A percentile compares a stretch with the other conserved stretches of the same genome.
Evolutionary conservation across 768 basidiomycete species (phyloP).

Genomic region (Termitomyces bulborhizus): DNA sequence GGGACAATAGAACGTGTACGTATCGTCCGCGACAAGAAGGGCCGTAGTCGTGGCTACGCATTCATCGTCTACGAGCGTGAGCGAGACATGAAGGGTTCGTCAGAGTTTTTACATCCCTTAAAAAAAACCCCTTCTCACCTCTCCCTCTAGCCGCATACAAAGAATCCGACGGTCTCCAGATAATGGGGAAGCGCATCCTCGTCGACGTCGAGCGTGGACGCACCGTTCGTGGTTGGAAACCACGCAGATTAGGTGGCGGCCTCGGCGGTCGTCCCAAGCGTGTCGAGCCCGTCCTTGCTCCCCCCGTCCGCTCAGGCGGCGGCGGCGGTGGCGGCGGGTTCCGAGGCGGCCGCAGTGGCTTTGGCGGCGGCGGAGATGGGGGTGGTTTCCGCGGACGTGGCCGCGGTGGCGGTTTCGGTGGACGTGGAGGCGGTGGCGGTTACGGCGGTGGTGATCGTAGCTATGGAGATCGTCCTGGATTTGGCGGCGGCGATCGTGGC

Average conservation of each 20-base stretch:
- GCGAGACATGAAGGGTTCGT: conserved; percentile 95
- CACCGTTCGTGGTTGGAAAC: conserved; percentile 98
- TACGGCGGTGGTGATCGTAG: conserved; percentile 41
- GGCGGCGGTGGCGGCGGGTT: conserved; percentile 21
- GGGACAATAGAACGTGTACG: conserved; percentile 93
- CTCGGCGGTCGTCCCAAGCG: conserved; percentile 97
- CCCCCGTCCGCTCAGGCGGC: conserved; percentile 28
- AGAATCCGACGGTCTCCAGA: conserved; percentile 94
- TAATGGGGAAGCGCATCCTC: conserved; percentile 92
- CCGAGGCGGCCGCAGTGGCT: conserved; percentile 30
- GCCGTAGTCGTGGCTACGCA: conserved; percentile 85
- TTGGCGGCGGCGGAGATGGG: conserved; percentile 36
- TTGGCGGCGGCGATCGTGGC: conserved; percentile 22
- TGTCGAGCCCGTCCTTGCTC: conserved; percentile 34
- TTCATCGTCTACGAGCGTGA: conserved; percentile 98
- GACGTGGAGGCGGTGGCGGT: conserved; percentile 39
- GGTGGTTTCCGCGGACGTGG: conserved; percentile 34
- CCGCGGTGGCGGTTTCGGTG: conserved; percentile 30
- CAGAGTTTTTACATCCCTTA: background rate
- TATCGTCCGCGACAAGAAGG: conserved; percentile 88
- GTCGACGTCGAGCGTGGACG: conserved; percentile 98
- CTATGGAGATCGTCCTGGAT: conserved; percentile 29
- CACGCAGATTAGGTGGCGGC: conserved; percentile 92
- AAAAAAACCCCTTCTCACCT: background rate
- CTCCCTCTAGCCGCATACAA: conserved; percentile 79